Evolutionary conservation across 306 rosid genomes (phyloP), one percentile per base, ranked within the genome.

Genomic region (Fragaria iinumae): DNA sequence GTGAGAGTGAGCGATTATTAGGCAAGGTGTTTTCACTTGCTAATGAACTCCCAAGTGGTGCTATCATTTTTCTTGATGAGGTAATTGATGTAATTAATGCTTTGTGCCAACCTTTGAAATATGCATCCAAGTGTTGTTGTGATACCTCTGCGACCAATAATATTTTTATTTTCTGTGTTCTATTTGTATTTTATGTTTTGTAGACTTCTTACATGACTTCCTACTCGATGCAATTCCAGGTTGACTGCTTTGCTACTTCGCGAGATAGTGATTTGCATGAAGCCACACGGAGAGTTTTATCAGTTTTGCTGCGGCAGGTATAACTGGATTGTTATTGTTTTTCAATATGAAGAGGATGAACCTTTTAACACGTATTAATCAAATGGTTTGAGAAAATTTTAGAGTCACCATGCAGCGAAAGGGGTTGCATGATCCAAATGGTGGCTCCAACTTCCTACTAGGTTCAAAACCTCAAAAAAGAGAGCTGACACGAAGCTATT

Each of bases 11-110:
- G 81, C 86, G 91, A 57, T 86, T 91, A 55, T 79, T 94, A 32
- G 98, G 97, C 25, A 84, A 85, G 81, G 90, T 94, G 70, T 94
- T 94, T 79, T 87, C 97, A 3, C 91, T 94, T 67, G 96, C 97
- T n/a, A 88, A 91, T 50, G 80, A 83, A 53, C 91, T 94, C 73
- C 88, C 91, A 32, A 63, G 77, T 36, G 98, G 98, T 79, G 96
- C 97, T 79, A 88, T 94, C 67, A 90, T 94, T 82, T 93, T 93
- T 82, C 81, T 93, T 8, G 97, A 93, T 63, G 97, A 93, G 97
- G 97, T 93, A 90, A 75, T 39, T 66, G 53, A 56, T 21, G 71
- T 72, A 38, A 74, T 71, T 18, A 53, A 62, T 39, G 80, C 74
- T 71, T 63, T 34, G 14, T 13, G 17, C 11, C 4, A 1, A 36